Evolutionary conservation across 179 eudicot species (phyloP).

Genomic region (Spinacia oleracea): DNA sequence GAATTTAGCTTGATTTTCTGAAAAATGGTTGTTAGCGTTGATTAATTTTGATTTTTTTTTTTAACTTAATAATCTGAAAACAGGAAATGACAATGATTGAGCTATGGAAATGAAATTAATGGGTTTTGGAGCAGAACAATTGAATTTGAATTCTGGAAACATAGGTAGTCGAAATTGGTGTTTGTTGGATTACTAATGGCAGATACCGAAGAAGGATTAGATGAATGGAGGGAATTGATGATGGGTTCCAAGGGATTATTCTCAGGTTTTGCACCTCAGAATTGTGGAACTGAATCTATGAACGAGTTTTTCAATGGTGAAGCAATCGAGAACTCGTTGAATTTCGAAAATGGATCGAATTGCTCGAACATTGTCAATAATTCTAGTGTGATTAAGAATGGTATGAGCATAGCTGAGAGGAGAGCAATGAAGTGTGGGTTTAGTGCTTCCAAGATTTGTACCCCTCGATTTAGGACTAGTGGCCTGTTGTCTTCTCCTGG

Average conservation of each 20-base stretch:
- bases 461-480: constrained; percentile 29
- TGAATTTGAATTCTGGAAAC: neutral
- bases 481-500: constrained; percentile 27
- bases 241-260: constrained; percentile 19
- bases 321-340: constrained; percentile 1
- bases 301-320: constrained; percentile 16
- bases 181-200: constrained; percentile 25
- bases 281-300: neutral
- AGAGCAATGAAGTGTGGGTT: constrained; percentile 56
- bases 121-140: neutral
- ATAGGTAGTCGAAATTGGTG: neutral
- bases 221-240: constrained; percentile 32
- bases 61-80: neutral
- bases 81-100: neutral
- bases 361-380: neutral
- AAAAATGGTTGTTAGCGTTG: no score
- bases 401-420: constrained; percentile 59
- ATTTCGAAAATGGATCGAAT: constrained; percentile 6
- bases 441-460: constrained; percentile 43
- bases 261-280: constrained; percentile 19
- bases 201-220: constrained; percentile 26
- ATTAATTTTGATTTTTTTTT: neutral
- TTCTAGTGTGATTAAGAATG: constrained; percentile 6
- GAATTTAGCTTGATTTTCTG: neutral
- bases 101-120: neutral